These are phyloP conservation scores for Hymenoscyphus infarciens DNA, from an alignment of 2,329 filamentous ascomycete genomes.

Conservation along the genomic window DNA sequence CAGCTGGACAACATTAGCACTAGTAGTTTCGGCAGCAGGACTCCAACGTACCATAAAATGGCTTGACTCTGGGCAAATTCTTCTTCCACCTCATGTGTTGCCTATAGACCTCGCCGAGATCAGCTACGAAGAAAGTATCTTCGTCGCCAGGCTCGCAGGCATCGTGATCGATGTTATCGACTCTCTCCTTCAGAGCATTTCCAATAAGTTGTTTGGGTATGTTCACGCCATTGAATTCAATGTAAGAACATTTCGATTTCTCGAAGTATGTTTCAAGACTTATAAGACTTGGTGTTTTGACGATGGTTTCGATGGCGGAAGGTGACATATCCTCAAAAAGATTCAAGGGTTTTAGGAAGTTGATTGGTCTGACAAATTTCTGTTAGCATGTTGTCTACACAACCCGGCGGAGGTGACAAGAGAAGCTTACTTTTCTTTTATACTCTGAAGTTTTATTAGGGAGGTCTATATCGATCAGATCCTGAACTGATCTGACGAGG, in stretches of 20 bases:
- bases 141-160: conserved; percentile 88
- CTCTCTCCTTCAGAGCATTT: conserved; percentile 79
- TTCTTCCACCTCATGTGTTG: conserved; percentile 98
- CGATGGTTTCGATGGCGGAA: conserved; percentile 57
- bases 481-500: conserved; percentile 88
- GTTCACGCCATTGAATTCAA: conserved; percentile 30
- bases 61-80: conserved; percentile 87
- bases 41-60: conserved; percentile 88
- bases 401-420: conserved; percentile 4
- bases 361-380: neutral
- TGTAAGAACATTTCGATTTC: conserved; percentile 27
- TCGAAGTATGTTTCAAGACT: conserved; percentile 32
- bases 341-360: conserved; percentile 19
- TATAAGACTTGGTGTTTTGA: conserved; percentile 36
- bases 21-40: conserved; percentile 2
- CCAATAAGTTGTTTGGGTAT: conserved; percentile 77
- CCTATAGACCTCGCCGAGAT: conserved; percentile 97
- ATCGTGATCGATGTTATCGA: conserved; percentile 81
- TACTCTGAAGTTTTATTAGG: conserved; percentile 62
- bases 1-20: conserved; percentile 53
- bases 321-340: conserved; percentile 57
- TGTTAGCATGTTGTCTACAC: neutral
- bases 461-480: conserved; percentile 92
- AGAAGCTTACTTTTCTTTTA: conserved; percentile 23
- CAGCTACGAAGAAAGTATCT: conserved; percentile 96